Evolutionary conservation across 257 asterid species (phyloP).

Genomic region (Cynanchum wilfordii): DNA sequence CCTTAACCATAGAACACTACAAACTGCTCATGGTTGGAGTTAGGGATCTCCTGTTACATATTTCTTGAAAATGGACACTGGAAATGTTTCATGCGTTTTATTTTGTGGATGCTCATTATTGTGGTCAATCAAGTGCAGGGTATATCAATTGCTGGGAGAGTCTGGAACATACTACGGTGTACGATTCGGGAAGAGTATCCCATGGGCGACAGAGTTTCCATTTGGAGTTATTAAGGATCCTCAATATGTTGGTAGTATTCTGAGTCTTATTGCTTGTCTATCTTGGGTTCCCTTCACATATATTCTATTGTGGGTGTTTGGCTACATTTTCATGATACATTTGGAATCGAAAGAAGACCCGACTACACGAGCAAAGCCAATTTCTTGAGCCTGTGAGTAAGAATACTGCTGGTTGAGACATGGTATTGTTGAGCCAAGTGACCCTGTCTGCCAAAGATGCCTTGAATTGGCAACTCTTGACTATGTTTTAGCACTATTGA

Average conservation of each 20-base stretch:
- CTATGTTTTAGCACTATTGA: too few species aligned
- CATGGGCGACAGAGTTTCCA: conserved; percentile 83
- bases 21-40: too few species aligned
- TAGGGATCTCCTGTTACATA: too few species aligned
- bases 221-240: conserved; percentile 88
- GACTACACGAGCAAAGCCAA: conserved; percentile 66
- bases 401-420: background rate
- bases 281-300: conserved; percentile 63
- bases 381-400: conserved; percentile 29
- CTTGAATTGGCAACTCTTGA: too few species aligned
- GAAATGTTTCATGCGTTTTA: background rate
- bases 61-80: background rate
- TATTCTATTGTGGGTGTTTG: conserved; percentile 59
- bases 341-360: conserved; percentile 79
- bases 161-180: conserved; percentile 89
- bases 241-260: conserved; percentile 79
- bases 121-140: conserved; percentile 43
- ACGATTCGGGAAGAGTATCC: conserved; percentile 77
- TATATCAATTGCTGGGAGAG: conserved; percentile 87
- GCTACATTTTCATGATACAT: conserved; percentile 61
- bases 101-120: background rate
- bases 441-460: too few species aligned
- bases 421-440: too few species aligned
- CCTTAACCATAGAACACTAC: background rate
- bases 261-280: conserved; percentile 76